Evolutionary conservation across 176 grass and related monocot genomes (phyloP).

Genomic region (Lolium perenne): DNA sequence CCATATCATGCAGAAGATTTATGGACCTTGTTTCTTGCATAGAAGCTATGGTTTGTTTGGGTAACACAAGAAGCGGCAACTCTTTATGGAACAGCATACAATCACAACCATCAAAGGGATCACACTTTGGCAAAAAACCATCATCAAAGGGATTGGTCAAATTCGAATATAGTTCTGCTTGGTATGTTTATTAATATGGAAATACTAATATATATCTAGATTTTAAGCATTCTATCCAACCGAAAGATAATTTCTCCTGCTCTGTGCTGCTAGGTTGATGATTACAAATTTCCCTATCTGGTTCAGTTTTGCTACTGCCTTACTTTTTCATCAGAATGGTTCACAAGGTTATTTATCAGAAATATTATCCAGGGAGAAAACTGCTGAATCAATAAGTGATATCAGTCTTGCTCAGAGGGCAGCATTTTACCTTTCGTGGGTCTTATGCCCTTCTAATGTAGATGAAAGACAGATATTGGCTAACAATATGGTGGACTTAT

Average conservation of each 20-base stretch:
- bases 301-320: slow-evolving; percentile 75
- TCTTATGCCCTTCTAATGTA: slow-evolving; percentile 55
- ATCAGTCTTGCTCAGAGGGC: slow-evolving; percentile 56
- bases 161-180: slow-evolving; percentile 65
- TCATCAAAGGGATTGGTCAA: slow-evolving; percentile 41
- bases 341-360: slow-evolving; percentile 63
- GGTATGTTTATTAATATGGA: slow-evolving; percentile 56
- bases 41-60: slow-evolving; percentile 42
- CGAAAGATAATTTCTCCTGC: slow-evolving; percentile 34
- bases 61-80: neutral
- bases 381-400: slow-evolving; percentile 53
- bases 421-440: slow-evolving; percentile 75
- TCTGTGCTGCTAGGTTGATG: slow-evolving; percentile 61
- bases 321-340: slow-evolving; percentile 66
- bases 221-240: slow-evolving; percentile 35
- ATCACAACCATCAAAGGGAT: slow-evolving; percentile 39
- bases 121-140: slow-evolving; percentile 19
- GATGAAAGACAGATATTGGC: slow-evolving; percentile 51
- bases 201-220: neutral
- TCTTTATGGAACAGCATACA: slow-evolving; percentile 33
- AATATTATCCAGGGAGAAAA: slow-evolving; percentile 54
- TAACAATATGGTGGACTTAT: slow-evolving; percentile 66
- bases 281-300: slow-evolving; percentile 73
- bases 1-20: slow-evolving; percentile 70
- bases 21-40: slow-evolving; percentile 72